Evolutionary conservation across 768 basidiomycete genomes (phyloP), one percentile per base, ranked within the genome.

Genomic region (Psilocybe subaeruginosa): DNA sequence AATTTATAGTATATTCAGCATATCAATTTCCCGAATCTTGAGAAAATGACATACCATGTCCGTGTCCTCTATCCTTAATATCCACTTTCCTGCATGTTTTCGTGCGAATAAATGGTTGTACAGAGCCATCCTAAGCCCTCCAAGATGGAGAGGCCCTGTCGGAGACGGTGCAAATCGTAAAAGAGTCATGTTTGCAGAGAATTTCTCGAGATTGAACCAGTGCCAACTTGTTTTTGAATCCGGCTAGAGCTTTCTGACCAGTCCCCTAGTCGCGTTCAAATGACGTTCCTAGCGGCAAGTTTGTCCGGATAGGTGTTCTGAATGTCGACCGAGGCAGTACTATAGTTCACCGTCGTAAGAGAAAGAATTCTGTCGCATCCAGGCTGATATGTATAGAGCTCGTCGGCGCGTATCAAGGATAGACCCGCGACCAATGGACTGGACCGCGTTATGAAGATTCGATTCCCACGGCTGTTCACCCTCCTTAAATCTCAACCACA

Each of bases 81-180:
- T 85, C 93, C 94, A 97, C 68, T 90, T 90, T 2, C 97, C 97
- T 2, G 85, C 87, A 12, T 85, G 78, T 72, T 92, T 93, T 67
- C 82, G 83, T 8, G 97, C 92, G 58, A 90, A 88, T 0, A 98
- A 74, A 69, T 97, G 85, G 69, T 99, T 99, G 75, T 95, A 97
- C 2, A 99, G 78, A 0, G 96, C 97, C 57, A 96, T 99, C 16
- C 97, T 79, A 12, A 99, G 85, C 0, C 97, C 97, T 0, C 97
- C 97, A 1, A 99, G 86, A 73, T 99, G 97, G 4, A 99, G 79
- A 33, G 90, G 84, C 1, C 97, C 97, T 0, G 97, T 99, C 0
- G 97, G 97, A 0, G 97, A 99, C 0, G 97, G 97, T 2, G 97
- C 97, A 73, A 99, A 99, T 14, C 97, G 89, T 14, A 99, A 74